Conservation (phyloP, 2,329 filamentous ascomycete species). For the Cladosporium cucumerinum region DNA sequence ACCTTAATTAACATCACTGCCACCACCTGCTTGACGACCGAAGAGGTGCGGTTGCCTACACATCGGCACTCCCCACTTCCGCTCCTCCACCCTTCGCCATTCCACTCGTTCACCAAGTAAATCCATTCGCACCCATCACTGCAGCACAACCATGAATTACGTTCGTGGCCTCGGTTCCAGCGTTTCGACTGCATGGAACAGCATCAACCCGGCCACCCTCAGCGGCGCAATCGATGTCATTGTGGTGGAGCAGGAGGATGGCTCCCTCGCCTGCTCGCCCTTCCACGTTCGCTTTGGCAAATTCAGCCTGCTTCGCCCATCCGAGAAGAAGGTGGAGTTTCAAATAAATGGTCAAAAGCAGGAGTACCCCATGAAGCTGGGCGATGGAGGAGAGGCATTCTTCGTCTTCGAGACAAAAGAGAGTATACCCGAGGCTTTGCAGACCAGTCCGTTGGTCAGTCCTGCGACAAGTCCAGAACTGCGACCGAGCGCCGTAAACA, state of each 20-base stretch:
- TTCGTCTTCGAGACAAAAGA: constrained; percentile 97
- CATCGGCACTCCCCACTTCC: not conserved
- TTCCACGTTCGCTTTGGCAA: constrained; percentile 99
- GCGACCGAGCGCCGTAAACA: constrained; percentile 47
- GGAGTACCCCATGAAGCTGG: constrained; percentile 95
- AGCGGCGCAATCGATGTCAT: constrained; percentile 99
- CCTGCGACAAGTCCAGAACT: constrained; percentile 76
- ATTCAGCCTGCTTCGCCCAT: constrained; percentile 90
- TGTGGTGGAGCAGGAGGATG: constrained; percentile 94
- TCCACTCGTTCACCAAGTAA: not conserved
- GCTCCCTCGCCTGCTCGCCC: constrained; percentile 80
- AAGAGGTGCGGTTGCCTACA: not conserved
- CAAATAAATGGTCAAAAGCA: constrained; percentile 88
- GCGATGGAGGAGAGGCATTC: constrained; percentile 95
- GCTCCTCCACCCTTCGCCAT: not conserved
- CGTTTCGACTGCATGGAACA: constrained; percentile 98
- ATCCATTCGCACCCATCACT: not conserved
- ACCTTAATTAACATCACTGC: not conserved
- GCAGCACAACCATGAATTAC: constrained; percentile 73
- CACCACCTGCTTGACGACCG: constrained; percentile 3
- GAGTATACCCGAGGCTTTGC: constrained; percentile 84
- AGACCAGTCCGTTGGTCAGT: constrained; percentile 91
- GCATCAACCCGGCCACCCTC: constrained; percentile 94
- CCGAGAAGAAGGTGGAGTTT: constrained; percentile 99
- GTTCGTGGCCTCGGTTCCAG: constrained; percentile 91